Percentiles rank a stretch among this genome's conserved stretches.
Conservation (phyloP, 768 basidiomycete genomes). For the Coprinopsis sp. region DNA sequence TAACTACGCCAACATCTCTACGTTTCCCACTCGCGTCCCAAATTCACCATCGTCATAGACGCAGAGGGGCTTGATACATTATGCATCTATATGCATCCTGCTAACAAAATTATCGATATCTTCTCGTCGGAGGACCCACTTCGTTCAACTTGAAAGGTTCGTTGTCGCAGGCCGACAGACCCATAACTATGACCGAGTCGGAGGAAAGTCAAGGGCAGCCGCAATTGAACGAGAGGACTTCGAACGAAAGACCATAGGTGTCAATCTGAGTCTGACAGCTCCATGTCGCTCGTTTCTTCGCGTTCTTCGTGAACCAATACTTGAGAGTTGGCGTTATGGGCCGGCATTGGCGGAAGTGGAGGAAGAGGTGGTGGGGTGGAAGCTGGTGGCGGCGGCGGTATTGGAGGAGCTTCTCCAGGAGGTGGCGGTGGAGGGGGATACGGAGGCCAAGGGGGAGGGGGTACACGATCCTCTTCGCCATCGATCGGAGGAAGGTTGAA, state of each 20-base stretch:
- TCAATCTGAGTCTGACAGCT: slow-evolving; percentile 31
- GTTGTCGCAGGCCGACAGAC: too few relatives aligned
- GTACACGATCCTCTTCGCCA: slow-evolving; percentile 12
- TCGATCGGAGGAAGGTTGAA: slow-evolving; percentile 29
- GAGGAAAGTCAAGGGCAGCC: too few relatives aligned
- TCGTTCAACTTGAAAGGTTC: too few relatives aligned
- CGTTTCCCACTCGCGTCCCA: too few relatives aligned
- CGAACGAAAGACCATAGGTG: neutral
- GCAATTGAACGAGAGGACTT: too few relatives aligned
- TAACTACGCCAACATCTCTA: too few relatives aligned
- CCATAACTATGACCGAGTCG: too few relatives aligned
- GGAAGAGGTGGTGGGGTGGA: slow-evolving; percentile 11
- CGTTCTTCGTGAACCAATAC: slow-evolving; percentile 13
- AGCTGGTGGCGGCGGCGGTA: slow-evolving; percentile 9
- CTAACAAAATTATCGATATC: too few relatives aligned
- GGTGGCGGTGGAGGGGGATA: slow-evolving; percentile 4
- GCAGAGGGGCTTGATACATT: too few relatives aligned
- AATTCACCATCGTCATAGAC: too few relatives aligned
- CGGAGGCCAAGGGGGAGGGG: slow-evolving; percentile 13
- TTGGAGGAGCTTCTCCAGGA: neutral
- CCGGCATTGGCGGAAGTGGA: slow-evolving; percentile 11
- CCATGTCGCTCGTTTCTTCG: slow-evolving; percentile 29
- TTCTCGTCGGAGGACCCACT: too few relatives aligned
- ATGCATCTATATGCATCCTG: too few relatives aligned
- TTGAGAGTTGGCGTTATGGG: slow-evolving; percentile 5